Evolutionary conservation across 2,329 filamentous ascomycete species (phyloP), one percentile per base, ranked within the genome.

Genomic region (Phyllosticta citrichinensis): DNA sequence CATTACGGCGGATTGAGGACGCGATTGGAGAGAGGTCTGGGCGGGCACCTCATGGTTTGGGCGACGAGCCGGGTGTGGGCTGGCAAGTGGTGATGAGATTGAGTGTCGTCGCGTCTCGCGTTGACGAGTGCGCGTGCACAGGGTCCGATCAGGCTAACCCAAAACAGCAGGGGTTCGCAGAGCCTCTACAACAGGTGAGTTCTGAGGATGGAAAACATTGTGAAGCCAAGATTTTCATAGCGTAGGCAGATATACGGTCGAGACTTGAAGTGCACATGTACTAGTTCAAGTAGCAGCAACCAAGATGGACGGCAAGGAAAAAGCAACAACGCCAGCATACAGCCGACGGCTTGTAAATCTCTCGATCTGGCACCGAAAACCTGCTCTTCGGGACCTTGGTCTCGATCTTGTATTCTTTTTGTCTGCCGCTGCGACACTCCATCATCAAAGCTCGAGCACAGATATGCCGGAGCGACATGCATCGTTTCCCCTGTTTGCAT

Each of bases 1-100:
- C 75, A 77, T 77, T 40, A 40, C 33, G 33, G 33, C 33, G 33
- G 33, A 11, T 40, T 40, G 14, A 9, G 33, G 33, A 40, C 14
- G 11, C 33, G 11, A 17, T 12, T 40, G 11, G 14, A 12, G 25
- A 55, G 10, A 55, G 27, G 20, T n/a, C 27, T 55, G 3, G 22
- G 40, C 25, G 54, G 19, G 27, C 27, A 50, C 58, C 54, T 61
- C 58, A 61, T 56, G 52, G 40, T 22, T 40, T 14, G 25, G 40
- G 30, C 19, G 27, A 22, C 47, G 56, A 51, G 58, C 51, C 35
- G 52, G 11, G 57, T 30, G 14, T 24, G 25, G 40, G 52, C 52
- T 55, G 52, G 51, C n/a, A 27, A 17, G 2, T 40, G 33, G 11
- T 40, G 33, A 11, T 17, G 33, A 40, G 33, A 40, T 40, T 40